These are phyloP conservation scores for Sporobolomyces pararoseus DNA, from an alignment of 768 basidiomycete genomes.

Conservation along the genomic window DNA sequence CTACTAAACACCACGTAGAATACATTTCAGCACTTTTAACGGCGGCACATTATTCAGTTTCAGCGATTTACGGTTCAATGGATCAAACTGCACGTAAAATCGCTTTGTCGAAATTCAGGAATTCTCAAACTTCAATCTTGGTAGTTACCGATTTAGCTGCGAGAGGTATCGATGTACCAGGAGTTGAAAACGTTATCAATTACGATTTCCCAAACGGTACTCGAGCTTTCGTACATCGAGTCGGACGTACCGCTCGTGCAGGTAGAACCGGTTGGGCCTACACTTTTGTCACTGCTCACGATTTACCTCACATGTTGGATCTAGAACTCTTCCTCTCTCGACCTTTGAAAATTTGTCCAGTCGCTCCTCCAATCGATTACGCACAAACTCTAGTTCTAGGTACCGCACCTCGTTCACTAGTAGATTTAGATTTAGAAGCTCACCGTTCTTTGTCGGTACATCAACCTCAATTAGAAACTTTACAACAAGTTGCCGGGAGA, in stretches of 20 bases:
- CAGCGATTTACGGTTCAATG: slow-evolving; percentile 91
- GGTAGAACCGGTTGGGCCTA: slow-evolving; percentile 94
- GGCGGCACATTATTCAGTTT: slow-evolving; percentile 78
- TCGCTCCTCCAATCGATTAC: slow-evolving; percentile 51
- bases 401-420: slow-evolving; percentile 68
- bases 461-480: slow-evolving; percentile 51
- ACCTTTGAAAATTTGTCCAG: slow-evolving; percentile 54
- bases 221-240: slow-evolving; percentile 90
- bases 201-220: slow-evolving; percentile 96
- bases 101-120: slow-evolving; percentile 87
- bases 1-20: slow-evolving; percentile 98
- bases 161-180: slow-evolving; percentile 94
- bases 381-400: slow-evolving; percentile 63
- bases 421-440: slow-evolving; percentile 83
- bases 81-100: slow-evolving; percentile 83
- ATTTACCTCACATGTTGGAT: slow-evolving; percentile 86
- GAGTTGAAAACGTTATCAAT: slow-evolving; percentile 93
- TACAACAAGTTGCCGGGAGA: slow-evolving; percentile 77
- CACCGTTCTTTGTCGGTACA: slow-evolving; percentile 62
- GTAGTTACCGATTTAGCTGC: slow-evolving; percentile 98
- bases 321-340: slow-evolving; percentile 86
- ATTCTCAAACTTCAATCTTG: slow-evolving; percentile 70
- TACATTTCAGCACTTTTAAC: slow-evolving; percentile 75
- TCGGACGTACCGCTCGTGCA: slow-evolving; percentile 92
- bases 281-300: slow-evolving; percentile 77